phyloP scores from a whole-genome alignment of 768 basidiomycete genomes.

The Boletus subcaerulescens region DNA sequence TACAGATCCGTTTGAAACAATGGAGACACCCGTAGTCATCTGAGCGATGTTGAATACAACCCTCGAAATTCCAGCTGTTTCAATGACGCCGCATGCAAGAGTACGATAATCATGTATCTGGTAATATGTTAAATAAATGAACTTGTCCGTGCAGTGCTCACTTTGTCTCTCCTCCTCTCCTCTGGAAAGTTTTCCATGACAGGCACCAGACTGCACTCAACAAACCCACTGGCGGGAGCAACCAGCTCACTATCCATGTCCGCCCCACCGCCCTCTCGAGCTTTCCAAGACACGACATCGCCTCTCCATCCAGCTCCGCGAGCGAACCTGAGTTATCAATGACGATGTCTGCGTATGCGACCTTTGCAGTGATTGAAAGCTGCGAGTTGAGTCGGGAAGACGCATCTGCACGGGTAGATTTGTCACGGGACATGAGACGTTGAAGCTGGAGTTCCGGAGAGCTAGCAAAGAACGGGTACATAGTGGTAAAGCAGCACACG shows the following conservation, averaged over 20 bases:
- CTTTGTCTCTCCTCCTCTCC: not conserved
- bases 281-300: conserved; percentile 38
- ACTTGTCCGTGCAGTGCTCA: no score
- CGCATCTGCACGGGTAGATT: conserved; percentile 64
- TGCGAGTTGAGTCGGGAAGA: conserved; percentile 75
- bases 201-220: conserved; percentile 44
- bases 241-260: conserved; percentile 61
- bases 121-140: no score
- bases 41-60: no score
- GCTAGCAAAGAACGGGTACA: conserved; percentile 37
- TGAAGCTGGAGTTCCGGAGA: conserved; percentile 80
- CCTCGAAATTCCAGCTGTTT: no score
- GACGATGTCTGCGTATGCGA: conserved; percentile 80
- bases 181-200: conserved; percentile 33
- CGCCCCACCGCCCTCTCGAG: conserved; percentile 47
- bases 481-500: not conserved
- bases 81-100: no score
- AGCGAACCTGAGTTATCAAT: conserved; percentile 85
- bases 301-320: conserved; percentile 57
- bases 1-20: no score
- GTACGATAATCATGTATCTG: no score
- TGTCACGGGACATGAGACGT: conserved; percentile 73
- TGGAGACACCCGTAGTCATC: no score
- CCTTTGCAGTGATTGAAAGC: conserved; percentile 73
- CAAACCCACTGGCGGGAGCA: conserved; percentile 54